Evolutionary conservation across 2,329 filamentous ascomycete genomes (phyloP).

Genomic region (Zasmidium angulare): DNA sequence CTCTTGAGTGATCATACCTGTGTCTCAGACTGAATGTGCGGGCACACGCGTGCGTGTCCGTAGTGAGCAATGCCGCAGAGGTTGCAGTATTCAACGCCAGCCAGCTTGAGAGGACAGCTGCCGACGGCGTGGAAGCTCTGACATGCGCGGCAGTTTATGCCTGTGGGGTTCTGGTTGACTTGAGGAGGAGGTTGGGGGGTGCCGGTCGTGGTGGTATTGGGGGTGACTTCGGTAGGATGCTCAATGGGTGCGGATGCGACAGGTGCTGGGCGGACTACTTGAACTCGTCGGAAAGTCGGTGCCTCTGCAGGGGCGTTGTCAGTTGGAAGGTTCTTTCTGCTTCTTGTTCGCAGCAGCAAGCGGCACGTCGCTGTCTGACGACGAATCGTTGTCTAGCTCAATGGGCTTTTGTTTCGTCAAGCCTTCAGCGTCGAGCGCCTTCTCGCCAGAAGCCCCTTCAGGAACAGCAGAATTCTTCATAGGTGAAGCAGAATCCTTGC

Average conservation of each 20-base stretch:
- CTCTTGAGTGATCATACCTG: slow-evolving; percentile 24
- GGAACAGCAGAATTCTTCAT: slow-evolving; percentile 22
- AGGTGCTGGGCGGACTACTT: not conserved
- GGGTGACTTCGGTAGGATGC: not conserved
- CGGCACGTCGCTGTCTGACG: not conserved
- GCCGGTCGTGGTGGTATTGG: not conserved
- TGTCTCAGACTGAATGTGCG: slow-evolving; percentile 61
- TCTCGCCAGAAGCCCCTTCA: not conserved
- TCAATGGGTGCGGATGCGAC: not conserved
- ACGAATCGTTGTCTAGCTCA: not conserved
- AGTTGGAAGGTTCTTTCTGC: not conserved
- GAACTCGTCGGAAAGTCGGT: slow-evolving; percentile 20
- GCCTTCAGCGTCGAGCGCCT: not conserved
- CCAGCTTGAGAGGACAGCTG: slow-evolving; percentile 60
- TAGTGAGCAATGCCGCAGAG: slow-evolving; percentile 65
- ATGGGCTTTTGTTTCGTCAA: not conserved
- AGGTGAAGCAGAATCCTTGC: slow-evolving; percentile 23
- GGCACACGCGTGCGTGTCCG: slow-evolving; percentile 57
- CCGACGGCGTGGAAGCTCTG: slow-evolving; percentile 54
- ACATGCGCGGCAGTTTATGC: slow-evolving; percentile 55
- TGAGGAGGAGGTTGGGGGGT: not conserved
- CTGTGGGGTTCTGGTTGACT: slow-evolving; percentile 3
- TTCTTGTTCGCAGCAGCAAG: not conserved
- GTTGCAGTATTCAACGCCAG: slow-evolving; percentile 61
- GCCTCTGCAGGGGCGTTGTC: slow-evolving; percentile 11